A percentile compares a stretch with the other conserved stretches of the same genome.
phyloP scores from a whole-genome alignment of 164 flowering plant genomes.

The Stephania cephalantha region DNA sequence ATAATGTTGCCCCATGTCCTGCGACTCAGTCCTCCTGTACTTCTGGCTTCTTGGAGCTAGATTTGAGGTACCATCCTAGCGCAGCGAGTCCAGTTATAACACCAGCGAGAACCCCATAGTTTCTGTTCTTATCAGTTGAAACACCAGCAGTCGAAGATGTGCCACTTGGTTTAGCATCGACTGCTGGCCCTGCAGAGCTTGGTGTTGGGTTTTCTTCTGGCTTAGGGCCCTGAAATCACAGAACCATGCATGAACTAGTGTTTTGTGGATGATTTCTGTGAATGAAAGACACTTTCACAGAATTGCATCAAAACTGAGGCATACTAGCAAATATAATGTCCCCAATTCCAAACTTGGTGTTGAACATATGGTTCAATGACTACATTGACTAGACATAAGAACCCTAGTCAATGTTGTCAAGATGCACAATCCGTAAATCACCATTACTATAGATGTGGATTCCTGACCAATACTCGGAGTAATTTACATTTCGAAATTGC shows the following conservation, averaged over 20 bases:
- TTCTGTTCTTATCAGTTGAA: constrained; percentile 67
- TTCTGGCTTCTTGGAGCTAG: constrained; percentile 49
- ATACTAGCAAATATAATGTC: not conserved
- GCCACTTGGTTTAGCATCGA: constrained; percentile 39
- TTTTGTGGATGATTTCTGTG: not conserved
- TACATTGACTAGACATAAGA: too few relatives aligned
- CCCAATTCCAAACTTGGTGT: not conserved
- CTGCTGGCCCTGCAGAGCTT: constrained; percentile 31
- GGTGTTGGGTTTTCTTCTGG: constrained; percentile 47
- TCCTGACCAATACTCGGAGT: not conserved
- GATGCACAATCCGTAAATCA: not conserved
- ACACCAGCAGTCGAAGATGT: constrained; percentile 41
- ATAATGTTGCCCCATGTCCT: not conserved
- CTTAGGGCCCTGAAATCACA: constrained; percentile 54
- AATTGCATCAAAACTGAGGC: not conserved
- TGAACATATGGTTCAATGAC: too few relatives aligned
- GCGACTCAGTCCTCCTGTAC: constrained; percentile 54
- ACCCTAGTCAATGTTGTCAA: too few relatives aligned
- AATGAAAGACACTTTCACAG: not conserved
- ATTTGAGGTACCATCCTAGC: constrained; percentile 67
- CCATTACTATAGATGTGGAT: not conserved
- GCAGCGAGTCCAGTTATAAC: constrained; percentile 40
- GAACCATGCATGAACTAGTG: not conserved
- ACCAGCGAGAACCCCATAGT: constrained; percentile 79
- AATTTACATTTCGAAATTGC: not conserved